Evolutionary conservation across 1,284 basidiomycete species (phyloP).

Genomic region (Trichosporon inkin): DNA sequence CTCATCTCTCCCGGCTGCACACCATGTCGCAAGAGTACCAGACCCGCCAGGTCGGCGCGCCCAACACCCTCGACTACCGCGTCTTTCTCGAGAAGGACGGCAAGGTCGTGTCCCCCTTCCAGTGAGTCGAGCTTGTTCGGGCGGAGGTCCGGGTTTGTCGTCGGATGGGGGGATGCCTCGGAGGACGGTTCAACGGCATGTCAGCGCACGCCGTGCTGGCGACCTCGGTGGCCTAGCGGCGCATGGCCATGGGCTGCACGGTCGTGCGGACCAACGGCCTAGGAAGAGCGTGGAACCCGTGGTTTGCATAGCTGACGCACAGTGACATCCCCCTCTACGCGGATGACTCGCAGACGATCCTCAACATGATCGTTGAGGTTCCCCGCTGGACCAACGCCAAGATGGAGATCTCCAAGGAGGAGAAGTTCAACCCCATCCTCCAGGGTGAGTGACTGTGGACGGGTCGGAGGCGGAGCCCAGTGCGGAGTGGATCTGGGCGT

Average conservation of each 20-base stretch:
- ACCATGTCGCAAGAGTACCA: conserved; percentile 26
- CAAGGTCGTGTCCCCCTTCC: conserved; percentile 82
- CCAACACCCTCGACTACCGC: conserved; percentile 69
- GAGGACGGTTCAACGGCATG: too few species aligned
- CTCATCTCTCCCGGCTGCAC: conserved; percentile 18
- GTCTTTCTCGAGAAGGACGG: conserved; percentile 88
- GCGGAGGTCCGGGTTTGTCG: too few species aligned
- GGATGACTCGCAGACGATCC: conserved; percentile 84
- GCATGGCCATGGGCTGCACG: too few species aligned
- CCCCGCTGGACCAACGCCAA: conserved; percentile 99
- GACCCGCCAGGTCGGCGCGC: conserved; percentile 22
- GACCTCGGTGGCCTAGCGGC: too few species aligned
- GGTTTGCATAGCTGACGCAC: conserved; percentile 58
- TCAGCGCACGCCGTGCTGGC: too few species aligned
- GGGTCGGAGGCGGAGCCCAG: not conserved
- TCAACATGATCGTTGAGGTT: conserved; percentile 97
- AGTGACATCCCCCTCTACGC: conserved; percentile 91
- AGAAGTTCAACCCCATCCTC: conserved; percentile 97
- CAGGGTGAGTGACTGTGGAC: conserved; percentile 55
- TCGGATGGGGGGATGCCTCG: too few species aligned
- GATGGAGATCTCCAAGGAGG: conserved; percentile 98
- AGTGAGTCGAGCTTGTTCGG: conserved; percentile 53
- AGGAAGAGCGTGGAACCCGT: not conserved
- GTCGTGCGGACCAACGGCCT: too few species aligned
- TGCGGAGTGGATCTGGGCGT: too few species aligned